These are phyloP conservation scores for Phytophthora rubi DNA, from an alignment of 352 stramenopile genomes.

Conservation along the genomic window DNA sequence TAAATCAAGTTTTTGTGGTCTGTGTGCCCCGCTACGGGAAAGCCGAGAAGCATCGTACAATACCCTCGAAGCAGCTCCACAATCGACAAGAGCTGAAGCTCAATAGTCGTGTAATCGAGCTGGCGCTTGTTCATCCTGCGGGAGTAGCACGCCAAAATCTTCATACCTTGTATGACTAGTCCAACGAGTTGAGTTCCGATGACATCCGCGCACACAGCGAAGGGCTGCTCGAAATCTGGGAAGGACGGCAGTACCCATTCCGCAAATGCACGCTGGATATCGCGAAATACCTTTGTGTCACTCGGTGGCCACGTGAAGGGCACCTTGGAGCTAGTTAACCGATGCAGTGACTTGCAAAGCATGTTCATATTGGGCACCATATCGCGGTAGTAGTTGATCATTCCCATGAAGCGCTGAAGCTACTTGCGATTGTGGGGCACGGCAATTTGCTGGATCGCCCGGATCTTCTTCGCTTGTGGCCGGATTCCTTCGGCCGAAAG, in stretches of 20 bases:
- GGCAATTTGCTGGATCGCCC: conserved; percentile 2
- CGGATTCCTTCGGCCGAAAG: neutral
- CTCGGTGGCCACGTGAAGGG: conserved; percentile 6
- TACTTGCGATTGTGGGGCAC: conserved; percentile 8
- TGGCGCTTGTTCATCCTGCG: conserved; percentile 1
- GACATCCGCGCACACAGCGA: conserved; percentile 6
- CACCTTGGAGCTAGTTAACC: conserved; percentile 8
- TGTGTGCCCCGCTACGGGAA: neutral
- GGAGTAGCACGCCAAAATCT: conserved; percentile 2
- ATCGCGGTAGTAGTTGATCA: conserved; percentile 25
- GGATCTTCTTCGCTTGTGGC: conserved; percentile 1
- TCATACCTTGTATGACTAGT: conserved; percentile 5
- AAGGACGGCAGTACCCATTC: neutral
- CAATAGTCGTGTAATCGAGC: conserved; percentile 2
- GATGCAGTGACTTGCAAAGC: conserved; percentile 3
- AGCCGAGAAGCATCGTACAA: neutral
- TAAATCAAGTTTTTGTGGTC: conserved; percentile 6
- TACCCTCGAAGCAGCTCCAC: neutral
- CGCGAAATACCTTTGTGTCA: neutral
- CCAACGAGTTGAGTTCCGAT: conserved; percentile 8
- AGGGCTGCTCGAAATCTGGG: conserved; percentile 6
- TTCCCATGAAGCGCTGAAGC: conserved; percentile 10
- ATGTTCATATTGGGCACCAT: conserved; percentile 13
- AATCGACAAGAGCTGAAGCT: neutral
- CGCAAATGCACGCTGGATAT: neutral